Evolutionary conservation across 768 basidiomycete genomes (phyloP).

Genomic region (Kwoniella mangroviensis): DNA sequence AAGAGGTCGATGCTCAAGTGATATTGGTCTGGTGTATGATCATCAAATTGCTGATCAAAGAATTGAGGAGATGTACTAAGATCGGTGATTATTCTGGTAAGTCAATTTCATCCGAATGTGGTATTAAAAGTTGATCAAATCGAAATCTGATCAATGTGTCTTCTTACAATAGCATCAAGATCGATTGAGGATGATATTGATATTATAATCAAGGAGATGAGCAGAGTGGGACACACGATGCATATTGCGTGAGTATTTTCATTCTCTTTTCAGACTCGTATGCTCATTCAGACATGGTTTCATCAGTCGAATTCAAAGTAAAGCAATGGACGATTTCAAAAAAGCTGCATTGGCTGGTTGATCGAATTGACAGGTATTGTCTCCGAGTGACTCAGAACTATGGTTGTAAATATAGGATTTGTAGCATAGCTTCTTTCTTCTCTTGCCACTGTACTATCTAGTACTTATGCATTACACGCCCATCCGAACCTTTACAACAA

Average conservation of each 20-base stretch:
- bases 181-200: constrained; percentile 24
- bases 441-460: neutral
- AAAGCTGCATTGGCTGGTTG: constrained; percentile 9
- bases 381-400: neutral
- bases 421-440: neutral
- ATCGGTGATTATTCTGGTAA: constrained; percentile 25
- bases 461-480: neutral
- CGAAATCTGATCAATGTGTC: neutral
- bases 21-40: constrained; percentile 48
- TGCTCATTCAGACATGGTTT: too few species aligned
- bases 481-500: neutral
- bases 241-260: constrained; percentile 29
- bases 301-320: constrained; percentile 24
- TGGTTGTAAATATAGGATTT: neutral
- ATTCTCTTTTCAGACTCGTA: too few species aligned
- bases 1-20: constrained; percentile 44
- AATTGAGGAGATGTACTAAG: constrained; percentile 34
- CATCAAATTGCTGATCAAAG: constrained; percentile 41
- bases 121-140: neutral
- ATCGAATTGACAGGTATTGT: neutral
- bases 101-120: constrained; percentile 5
- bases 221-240: constrained; percentile 26
- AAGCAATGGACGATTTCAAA: constrained; percentile 32
- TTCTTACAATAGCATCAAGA: constrained; percentile 9
- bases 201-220: constrained; percentile 26